Percentiles rank a stretch among this genome's conserved stretches.
These are phyloP conservation scores for Ceratocystis cubensis DNA, from an alignment of 2,329 filamentous ascomycete genomes.

Conservation along the genomic window DNA sequence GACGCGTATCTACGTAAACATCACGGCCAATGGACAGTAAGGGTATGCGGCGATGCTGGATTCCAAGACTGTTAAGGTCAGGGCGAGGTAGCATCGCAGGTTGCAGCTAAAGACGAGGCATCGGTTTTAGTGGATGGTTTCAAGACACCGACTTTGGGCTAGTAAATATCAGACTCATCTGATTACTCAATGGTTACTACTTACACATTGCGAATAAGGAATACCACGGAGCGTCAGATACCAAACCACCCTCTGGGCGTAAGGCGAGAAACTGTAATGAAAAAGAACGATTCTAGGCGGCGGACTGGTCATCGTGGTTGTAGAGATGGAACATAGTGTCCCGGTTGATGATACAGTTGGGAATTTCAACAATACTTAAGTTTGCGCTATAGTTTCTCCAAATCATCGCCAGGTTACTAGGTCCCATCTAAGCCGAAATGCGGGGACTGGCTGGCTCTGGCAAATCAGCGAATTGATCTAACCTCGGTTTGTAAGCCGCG, in stretches of 20 bases:
- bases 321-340: neutral
- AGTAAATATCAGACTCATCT: neutral
- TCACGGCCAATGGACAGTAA: constrained; percentile 53
- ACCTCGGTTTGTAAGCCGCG: neutral
- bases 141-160: neutral
- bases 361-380: neutral
- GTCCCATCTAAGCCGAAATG: neutral
- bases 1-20: constrained; percentile 56
- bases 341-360: neutral
- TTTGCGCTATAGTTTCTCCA: neutral
- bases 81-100: constrained; percentile 53
- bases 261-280: constrained; percentile 55
- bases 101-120: constrained; percentile 42
- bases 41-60: constrained; percentile 58
- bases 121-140: neutral
- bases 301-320: neutral
- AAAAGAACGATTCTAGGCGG: constrained; percentile 42
- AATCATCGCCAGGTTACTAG: neutral
- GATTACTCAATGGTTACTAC: constrained; percentile 25
- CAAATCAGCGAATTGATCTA: neutral
- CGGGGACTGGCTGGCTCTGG: neutral
- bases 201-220: constrained; percentile 54
- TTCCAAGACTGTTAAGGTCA: constrained; percentile 47
- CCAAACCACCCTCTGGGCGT: constrained; percentile 50
- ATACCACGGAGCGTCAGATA: constrained; percentile 56